phyloP scores from a whole-genome alignment of 2,329 filamentous ascomycete genomes.

The Xylaria sp. region DNA sequence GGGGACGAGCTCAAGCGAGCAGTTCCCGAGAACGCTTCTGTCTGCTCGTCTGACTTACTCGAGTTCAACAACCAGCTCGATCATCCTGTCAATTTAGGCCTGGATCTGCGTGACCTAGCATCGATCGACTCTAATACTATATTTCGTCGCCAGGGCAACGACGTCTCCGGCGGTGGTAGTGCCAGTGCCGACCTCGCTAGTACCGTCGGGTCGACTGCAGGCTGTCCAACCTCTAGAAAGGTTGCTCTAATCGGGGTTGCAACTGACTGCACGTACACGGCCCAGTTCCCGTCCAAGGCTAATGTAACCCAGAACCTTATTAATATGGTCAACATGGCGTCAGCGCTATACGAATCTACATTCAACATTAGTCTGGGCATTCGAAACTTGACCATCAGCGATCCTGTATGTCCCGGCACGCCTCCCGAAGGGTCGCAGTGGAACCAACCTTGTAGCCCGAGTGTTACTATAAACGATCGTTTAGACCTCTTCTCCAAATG shows the following conservation, averaged over 20 bases:
- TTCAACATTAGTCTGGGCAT: constrained; percentile 96
- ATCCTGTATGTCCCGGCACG: constrained; percentile 74
- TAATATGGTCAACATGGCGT: constrained; percentile 82
- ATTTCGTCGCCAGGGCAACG: constrained; percentile 72
- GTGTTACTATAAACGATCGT: constrained; percentile 72
- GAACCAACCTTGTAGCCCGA: constrained; percentile 76
- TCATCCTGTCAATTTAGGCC: constrained; percentile 67
- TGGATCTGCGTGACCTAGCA: constrained; percentile 60
- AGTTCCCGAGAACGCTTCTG: constrained; percentile 46
- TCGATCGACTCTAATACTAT: constrained; percentile 68
- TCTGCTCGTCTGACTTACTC: constrained; percentile 76
- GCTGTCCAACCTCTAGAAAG: constrained; percentile 87
- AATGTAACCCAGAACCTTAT: constrained; percentile 79
- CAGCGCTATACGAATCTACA: constrained; percentile 82
- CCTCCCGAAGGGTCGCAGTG: constrained; percentile 73
- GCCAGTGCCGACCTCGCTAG: constrained; percentile 77
- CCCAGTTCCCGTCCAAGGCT: constrained; percentile 68
- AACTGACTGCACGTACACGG: constrained; percentile 89
- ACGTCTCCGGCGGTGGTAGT: constrained; percentile 71
- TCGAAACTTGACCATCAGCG: constrained; percentile 80
- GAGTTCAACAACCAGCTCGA: constrained; percentile 77
- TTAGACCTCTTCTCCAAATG: constrained; percentile 88
- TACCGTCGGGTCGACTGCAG: constrained; percentile 80
- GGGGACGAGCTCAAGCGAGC: constrained; percentile 69
- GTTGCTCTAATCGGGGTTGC: constrained; percentile 91